A percentile compares a stretch with the other conserved stretches of the same genome.
These are phyloP conservation scores for Plasmodium billcollinsi DNA, from an alignment of 169 alveolate species.

Conservation along the genomic window DNA sequence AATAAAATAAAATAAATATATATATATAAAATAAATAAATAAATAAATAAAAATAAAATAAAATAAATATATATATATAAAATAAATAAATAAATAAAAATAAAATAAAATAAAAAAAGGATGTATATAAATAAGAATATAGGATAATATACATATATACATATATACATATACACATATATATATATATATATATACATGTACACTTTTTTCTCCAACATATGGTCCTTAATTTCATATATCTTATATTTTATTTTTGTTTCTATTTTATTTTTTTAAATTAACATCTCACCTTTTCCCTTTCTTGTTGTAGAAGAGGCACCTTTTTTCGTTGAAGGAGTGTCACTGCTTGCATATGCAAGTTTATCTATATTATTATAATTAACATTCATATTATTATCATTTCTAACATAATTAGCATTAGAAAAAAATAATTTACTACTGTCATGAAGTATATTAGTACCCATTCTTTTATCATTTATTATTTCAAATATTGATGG, in stretches of 20 bases:
- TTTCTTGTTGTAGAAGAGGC: slow-evolving; percentile 13
- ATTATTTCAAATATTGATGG: slow-evolving; percentile 59
- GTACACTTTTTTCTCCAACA: neutral
- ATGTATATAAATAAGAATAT: neutral
- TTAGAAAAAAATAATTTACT: slow-evolving; percentile 20
- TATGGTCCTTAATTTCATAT: neutral
- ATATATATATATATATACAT: neutral
- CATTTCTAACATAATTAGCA: neutral
- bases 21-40: neutral
- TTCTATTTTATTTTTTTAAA: neutral
- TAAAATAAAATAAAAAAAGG: neutral
- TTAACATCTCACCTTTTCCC: slow-evolving; percentile 37
- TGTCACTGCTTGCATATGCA: slow-evolving; percentile 15
- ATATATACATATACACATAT: neutral
- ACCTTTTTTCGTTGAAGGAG: slow-evolving; percentile 18
- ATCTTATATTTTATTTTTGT: neutral
- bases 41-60: neutral
- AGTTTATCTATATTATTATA: slow-evolving; percentile 18
- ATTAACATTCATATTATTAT: slow-evolving; percentile 6
- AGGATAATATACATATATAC: neutral
- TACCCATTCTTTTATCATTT: slow-evolving; percentile 35
- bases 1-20: neutral
- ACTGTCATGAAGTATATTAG: slow-evolving; percentile 4
- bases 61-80: neutral
- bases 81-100: no score